Base-by-base conservation (phyloP, 2,329 filamentous ascomycete species). In the Sporothrix phasma region DNA sequence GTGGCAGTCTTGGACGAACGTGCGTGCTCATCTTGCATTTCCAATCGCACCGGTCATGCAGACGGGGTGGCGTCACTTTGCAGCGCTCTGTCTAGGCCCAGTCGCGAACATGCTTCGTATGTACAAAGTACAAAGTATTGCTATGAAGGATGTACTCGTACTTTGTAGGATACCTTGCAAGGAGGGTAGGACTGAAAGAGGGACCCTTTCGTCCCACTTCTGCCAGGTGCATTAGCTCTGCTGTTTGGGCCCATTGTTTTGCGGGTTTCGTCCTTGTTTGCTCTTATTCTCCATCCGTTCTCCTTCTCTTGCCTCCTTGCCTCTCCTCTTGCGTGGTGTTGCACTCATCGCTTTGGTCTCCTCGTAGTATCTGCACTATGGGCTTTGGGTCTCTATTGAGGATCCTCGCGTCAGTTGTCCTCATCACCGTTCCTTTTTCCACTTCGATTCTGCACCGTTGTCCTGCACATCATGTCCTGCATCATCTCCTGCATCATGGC, bases 31-130 rank as follows among this genome's bases (percentile, higher is more conserved):
- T n/a, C n/a, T n/a, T n/a, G n/a, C n/a, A n/a, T n/a, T n/a, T n/a
- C n/a, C n/a, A n/a, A n/a, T n/a, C n/a, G n/a, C n/a, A n/a, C n/a
- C n/a, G 46, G 49, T 63, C 37, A 63, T 56, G 61, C 61, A 56
- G 61, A 26, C 39, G 26, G 49, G n/a, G 61, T 63, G 61, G 61
- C 61, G 61, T 63, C 61, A 63, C 61, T 63, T 31, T 59, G 54
- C 54, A 59, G 54, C 15, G 54, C 17, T 24, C n/a, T n/a, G n/a
- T n/a, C n/a, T n/a, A n/a, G n/a, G n/a, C n/a, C n/a, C n/a, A n/a
- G n/a, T n/a, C n/a, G n/a, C n/a, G n/a, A n/a, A n/a, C n/a, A n/a
- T n/a, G n/a, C n/a, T n/a, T n/a, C n/a, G n/a, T n/a, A n/a, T n/a
- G n/a, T n/a, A n/a, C n/a, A n/a, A n/a, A n/a, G n/a, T n/a, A n/a